These are phyloP conservation scores for Wickerhamomyces mucosus DNA, from an alignment of 805 yeast genomes.

Conservation along the genomic window DNA sequence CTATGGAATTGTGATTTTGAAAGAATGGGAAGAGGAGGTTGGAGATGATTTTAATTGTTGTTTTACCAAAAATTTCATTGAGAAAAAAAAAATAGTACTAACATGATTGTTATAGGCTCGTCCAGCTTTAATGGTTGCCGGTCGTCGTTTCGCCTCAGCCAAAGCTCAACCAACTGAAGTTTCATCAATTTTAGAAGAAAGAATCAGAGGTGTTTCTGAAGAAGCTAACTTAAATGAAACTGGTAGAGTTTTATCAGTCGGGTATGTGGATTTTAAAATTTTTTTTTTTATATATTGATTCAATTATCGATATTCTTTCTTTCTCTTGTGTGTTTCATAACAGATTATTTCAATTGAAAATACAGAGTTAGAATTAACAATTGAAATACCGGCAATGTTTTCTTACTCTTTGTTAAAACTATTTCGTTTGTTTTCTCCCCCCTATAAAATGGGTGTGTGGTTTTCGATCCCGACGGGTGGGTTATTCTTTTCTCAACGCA, in stretches of 20 bases:
- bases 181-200: conserved; percentile 96
- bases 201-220: conserved; percentile 97
- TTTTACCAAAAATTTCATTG: too few relatives aligned
- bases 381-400: too few relatives aligned
- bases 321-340: background rate
- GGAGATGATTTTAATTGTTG: too few relatives aligned
- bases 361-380: too few relatives aligned
- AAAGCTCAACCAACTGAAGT: conserved; percentile 99
- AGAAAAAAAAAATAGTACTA: conserved; percentile 13
- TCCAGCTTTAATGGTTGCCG: conserved; percentile 55
- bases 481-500: too few relatives aligned
- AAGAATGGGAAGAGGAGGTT: too few relatives aligned
- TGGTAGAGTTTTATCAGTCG: conserved; percentile 98
- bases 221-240: conserved; percentile 98
- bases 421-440: too few relatives aligned
- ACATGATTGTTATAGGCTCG: conserved; percentile 44
- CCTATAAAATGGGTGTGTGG: too few relatives aligned
- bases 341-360: too few relatives aligned
- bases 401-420: too few relatives aligned
- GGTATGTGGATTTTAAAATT: conserved; percentile 50
- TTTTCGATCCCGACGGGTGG: too few relatives aligned
- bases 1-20: too few relatives aligned
- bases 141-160: conserved; percentile 78
- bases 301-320: background rate
- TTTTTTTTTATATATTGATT: conserved; percentile 1